Conservation (phyloP, 2,329 filamentous ascomycete genomes). For the Aspergillus thermomutatus region DNA sequence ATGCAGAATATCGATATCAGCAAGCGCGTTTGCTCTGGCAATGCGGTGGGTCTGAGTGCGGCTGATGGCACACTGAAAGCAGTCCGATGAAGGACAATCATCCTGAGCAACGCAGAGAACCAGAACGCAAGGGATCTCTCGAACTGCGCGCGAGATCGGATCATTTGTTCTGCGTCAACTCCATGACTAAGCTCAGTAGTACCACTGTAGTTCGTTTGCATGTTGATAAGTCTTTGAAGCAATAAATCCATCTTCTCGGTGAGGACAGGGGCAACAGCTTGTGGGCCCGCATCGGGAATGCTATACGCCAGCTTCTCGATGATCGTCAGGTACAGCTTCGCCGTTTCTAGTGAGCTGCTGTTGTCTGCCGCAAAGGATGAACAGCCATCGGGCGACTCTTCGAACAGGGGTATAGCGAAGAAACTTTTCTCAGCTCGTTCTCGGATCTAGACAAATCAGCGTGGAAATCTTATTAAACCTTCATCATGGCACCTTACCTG, state of each 20-base stretch:
- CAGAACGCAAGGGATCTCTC: constrained; percentile 36
- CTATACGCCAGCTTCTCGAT: constrained; percentile 38
- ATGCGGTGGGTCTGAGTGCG: constrained; percentile 21
- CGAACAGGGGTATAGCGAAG: constrained; percentile 33
- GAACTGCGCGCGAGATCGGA: constrained; percentile 19
- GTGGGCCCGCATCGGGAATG: constrained; percentile 32
- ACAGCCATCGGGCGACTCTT: constrained; percentile 16
- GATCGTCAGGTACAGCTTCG: constrained; percentile 37
- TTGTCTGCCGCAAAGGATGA: constrained; percentile 8
- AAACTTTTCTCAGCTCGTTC: constrained; percentile 41
- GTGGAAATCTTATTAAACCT: not conserved
- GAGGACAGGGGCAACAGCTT: constrained; percentile 30
- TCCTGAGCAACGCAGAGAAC: constrained; percentile 40
- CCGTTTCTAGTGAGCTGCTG: constrained; percentile 26
- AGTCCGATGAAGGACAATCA: constrained; percentile 39
- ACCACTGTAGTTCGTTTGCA: constrained; percentile 24
- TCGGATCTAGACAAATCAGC: constrained; percentile 31
- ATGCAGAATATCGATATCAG: constrained; percentile 40
- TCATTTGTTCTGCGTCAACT: constrained; percentile 9
- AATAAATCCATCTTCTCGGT: constrained; percentile 41
- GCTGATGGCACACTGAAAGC: constrained; percentile 28
- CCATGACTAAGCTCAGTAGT: constrained; percentile 14
- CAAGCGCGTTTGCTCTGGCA: constrained; percentile 36
- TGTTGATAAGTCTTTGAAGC: constrained; percentile 34
- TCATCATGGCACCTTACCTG: constrained; percentile 24